Base-by-base conservation (phyloP, 257 asterid species). In the Solanum clarkiae region DNA sequence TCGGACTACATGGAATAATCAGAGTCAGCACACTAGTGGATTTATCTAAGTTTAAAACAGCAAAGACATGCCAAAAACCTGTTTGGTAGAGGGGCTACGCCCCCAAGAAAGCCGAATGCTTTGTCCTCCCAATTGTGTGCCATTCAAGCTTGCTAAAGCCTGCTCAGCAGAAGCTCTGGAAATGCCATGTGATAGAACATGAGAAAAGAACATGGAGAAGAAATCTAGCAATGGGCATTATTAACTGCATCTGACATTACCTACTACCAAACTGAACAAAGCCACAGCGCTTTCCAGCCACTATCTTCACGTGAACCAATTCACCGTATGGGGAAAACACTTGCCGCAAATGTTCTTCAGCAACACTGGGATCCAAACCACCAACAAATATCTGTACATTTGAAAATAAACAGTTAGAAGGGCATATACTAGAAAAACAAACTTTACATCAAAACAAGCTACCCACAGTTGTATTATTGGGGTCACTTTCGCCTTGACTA, bases 31-130 rank as follows among this genome's bases (percentile, higher is more conserved):
- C 68, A 47, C 6, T 5, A 45, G 71, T 7, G 3, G 51, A 11
- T 51, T 84, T 81, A 51, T 71, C 88, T 17, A 75, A 80, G 70
- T 55, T 42, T n/a, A 62, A 53, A 7, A 32, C 62, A 22, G 20
- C 7, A 60, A 44, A 42, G 24, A 82, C 42, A 24, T 18, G 24
- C 85, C 79, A 82, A 22, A 17, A 77, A 94, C 98, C 95, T 91
- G 98, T 87, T 93, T 95, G 95, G 88, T 95, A 74, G 98, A 93
- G 86, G 98, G 94, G 87, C 94, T 95, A 84, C 95, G 98, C 20
- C 98, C 98, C 98, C 98, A 95, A 10, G 98, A 95, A 84, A 95
- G 98, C 66, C 98, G 93, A 87, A 95, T 89, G 62, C 74, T 94
- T 87, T 93, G 97, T 42, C 93, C 97, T 80, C 98, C 98, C 86